Evolutionary conservation across 805 yeast genomes (phyloP), one percentile per base, ranked within the genome.

Genomic region (Metschnikowia dekortorum): DNA sequence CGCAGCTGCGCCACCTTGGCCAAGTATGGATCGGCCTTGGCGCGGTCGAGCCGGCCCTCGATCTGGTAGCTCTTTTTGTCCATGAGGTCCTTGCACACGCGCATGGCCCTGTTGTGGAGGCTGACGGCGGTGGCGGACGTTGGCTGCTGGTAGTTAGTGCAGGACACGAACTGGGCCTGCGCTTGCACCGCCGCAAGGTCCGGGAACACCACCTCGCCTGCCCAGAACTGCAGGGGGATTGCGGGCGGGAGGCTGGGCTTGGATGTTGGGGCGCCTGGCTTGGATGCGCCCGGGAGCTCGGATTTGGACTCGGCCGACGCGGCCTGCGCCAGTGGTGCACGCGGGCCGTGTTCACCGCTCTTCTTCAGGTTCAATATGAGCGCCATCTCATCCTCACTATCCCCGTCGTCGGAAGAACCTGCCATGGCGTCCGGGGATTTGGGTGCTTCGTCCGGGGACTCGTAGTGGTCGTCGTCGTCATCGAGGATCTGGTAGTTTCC

Each of bases 1-100:
- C 87, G 72, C 1, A 83, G 67, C 8, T 64, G 57, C 1, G 70
- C 58, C 16, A 81, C 72, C 53, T 76, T 75, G 29, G 62, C 55
- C 53, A 88, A 65, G 60, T 88, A 88, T 10, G 68, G 69, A 48
- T 77, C 81, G 1, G 89, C 95, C 46, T 67, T 71, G 6, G 54
- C 49, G 4, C 70, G 60, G 58, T 80, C 83, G 41, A 89, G 70
- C 49, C 89, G 73, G 3, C 96, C 96, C 52, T 81, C 84, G 41
- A 87, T 67, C 31, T 69, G 68, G 55, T 83, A 64, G 34, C 65
- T 56, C 39, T 60, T 46, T 16, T 55, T 50, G 33, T 53, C 48
- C 49, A 68, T 64, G 4, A 77, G 60, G 39, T 68, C 69, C 44
- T 61, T 61, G 52, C 65, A 55, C 44, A 61, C 55, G 39, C 60